These are phyloP conservation scores for Flaveria brownii DNA, from an alignment of 129 eudicot genomes.

Conservation along the genomic window DNA sequence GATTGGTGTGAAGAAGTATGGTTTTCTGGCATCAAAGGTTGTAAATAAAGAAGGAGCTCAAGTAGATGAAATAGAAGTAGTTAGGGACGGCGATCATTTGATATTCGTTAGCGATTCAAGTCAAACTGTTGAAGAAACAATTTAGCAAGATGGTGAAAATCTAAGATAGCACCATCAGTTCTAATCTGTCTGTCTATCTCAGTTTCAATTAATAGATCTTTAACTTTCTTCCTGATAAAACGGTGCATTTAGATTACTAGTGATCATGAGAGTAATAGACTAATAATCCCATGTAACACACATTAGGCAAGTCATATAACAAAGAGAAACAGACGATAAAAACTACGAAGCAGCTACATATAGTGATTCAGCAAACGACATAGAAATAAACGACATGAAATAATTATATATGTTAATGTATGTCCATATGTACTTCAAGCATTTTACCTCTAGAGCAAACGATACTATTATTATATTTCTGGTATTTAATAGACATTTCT, in stretches of 20 bases:
- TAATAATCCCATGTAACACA: background rate
- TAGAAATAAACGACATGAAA: background rate
- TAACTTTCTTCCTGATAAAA: background rate
- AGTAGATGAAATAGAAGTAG: slow-evolving; percentile 68
- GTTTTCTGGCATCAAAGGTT: slow-evolving; percentile 50
- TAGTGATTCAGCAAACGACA: background rate
- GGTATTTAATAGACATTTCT: too few relatives aligned
- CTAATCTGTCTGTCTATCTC: slow-evolving; percentile 16
- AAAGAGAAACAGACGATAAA: background rate
- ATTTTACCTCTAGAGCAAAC: too few relatives aligned
- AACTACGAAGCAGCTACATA: background rate
- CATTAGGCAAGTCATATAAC: background rate
- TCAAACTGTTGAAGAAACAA: slow-evolving; percentile 7
- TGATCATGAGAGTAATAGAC: background rate
- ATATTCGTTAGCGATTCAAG: slow-evolving; percentile 51
- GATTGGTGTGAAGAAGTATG: slow-evolving; percentile 59
- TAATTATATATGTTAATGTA: background rate
- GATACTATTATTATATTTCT: too few relatives aligned
- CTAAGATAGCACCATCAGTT: slow-evolving; percentile 17
- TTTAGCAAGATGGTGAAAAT: slow-evolving; percentile 11
- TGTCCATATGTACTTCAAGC: too few relatives aligned
- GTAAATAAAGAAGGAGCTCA: slow-evolving; percentile 66
- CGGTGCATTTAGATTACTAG: background rate
- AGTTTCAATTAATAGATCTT: background rate
- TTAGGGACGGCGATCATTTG: slow-evolving; percentile 89